Percentiles rank a stretch among this genome's conserved stretches.
These are phyloP conservation scores for Akanthomyces lecanii DNA, from an alignment of 2,329 filamentous ascomycete species.

Conservation along the genomic window DNA sequence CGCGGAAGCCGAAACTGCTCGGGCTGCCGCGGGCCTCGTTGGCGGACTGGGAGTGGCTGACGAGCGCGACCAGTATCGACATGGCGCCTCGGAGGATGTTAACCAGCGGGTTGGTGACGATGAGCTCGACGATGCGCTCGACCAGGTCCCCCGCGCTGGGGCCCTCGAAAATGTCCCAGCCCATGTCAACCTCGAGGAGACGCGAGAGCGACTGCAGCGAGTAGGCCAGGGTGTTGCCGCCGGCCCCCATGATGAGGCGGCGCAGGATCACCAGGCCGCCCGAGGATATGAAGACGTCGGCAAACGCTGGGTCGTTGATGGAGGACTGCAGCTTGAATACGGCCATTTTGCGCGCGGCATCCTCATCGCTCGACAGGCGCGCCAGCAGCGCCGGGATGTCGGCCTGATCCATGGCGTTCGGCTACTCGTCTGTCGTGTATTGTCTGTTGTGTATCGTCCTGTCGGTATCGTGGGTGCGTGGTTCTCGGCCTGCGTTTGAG, in stretches of 20 bases:
- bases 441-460: not conserved
- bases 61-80: conserved; percentile 90
- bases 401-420: conserved; percentile 55
- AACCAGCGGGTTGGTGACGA: conserved; percentile 91
- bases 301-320: conserved; percentile 94
- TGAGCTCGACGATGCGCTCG: conserved; percentile 79
- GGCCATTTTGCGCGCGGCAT: conserved; percentile 95
- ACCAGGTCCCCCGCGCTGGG: conserved; percentile 61
- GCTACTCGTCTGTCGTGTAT: not conserved
- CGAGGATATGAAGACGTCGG: conserved; percentile 90
- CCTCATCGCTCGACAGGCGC: conserved; percentile 66
- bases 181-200: conserved; percentile 92
- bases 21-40: conserved; percentile 38
- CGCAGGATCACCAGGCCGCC: conserved; percentile 79
- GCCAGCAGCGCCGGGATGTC: conserved; percentile 62
- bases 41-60: conserved; percentile 72
- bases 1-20: conserved; percentile 78
- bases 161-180: conserved; percentile 82
- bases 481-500: not conserved
- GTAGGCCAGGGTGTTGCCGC: conserved; percentile 93
- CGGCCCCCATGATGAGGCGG: conserved; percentile 76
- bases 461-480: not conserved
- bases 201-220: conserved; percentile 84
- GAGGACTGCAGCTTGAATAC: conserved; percentile 96
- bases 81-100: conserved; percentile 96